A percentile compares a stretch with the other conserved stretches of the same genome.
Evolutionary conservation across 345 rosid genomes (phyloP).

Genomic region (Geranium brycei): DNA sequence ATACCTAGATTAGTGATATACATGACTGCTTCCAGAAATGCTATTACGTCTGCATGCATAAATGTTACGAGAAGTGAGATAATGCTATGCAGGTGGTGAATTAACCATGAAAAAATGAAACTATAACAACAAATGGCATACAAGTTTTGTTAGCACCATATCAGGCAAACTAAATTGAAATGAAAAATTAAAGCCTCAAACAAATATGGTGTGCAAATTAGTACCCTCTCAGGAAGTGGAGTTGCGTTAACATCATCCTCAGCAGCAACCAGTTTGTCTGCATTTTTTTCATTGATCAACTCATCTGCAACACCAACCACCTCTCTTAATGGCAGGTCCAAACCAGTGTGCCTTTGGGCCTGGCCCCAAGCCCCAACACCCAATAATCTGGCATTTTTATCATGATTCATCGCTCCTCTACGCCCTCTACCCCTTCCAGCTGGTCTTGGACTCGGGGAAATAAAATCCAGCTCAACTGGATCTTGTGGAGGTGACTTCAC

Average conservation of each 20-base stretch:
- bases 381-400: constrained; percentile 22
- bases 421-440: constrained; percentile 35
- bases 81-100: neutral
- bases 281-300: constrained; percentile 18
- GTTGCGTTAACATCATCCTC: constrained; percentile 16
- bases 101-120: neutral
- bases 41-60: too few relatives aligned
- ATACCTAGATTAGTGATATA: too few relatives aligned
- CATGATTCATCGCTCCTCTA: constrained; percentile 22
- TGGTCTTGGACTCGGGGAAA: constrained; percentile 12
- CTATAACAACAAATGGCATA: neutral
- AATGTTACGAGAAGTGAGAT: neutral
- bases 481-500: constrained; percentile 3
- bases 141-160: neutral
- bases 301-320: constrained; percentile 6
- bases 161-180: neutral
- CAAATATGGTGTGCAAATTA: neutral
- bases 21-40: too few relatives aligned
- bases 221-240: constrained; percentile 37
- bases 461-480: constrained; percentile 6
- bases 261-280: constrained; percentile 17
- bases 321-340: constrained; percentile 24
- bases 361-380: constrained; percentile 17
- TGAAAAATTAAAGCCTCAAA: neutral
- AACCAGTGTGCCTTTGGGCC: constrained; percentile 12